Evolutionary conservation across 305 asterid species (phyloP).

Genomic region (Fraxinus platypoda): DNA sequence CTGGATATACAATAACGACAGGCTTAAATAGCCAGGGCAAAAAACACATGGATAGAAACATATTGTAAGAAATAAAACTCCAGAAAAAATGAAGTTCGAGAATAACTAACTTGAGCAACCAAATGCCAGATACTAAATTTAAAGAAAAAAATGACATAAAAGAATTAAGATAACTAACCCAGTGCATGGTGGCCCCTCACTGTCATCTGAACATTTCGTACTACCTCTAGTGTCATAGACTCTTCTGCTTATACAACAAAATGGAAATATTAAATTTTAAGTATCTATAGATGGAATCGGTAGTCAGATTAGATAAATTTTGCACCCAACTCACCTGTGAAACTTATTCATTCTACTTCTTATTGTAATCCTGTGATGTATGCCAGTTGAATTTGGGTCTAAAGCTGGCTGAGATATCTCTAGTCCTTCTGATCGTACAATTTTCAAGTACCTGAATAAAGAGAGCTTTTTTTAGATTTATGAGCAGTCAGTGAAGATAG

Average conservation of each 20-base stretch:
- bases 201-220: slow-evolving; percentile 72
- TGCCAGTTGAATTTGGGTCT: slow-evolving; percentile 96
- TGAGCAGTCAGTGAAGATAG: neutral
- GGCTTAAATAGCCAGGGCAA: neutral
- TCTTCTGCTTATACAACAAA: slow-evolving; percentile 56
- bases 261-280: neutral
- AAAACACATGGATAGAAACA: neutral
- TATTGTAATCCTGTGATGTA: slow-evolving; percentile 92
- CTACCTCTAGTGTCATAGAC: slow-evolving; percentile 87
- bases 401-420: slow-evolving; percentile 99
- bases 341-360: slow-evolving; percentile 66
- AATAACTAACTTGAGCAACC: neutral
- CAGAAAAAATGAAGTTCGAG: slow-evolving; percentile 6
- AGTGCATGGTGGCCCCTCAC: slow-evolving; percentile 94
- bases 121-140: neutral
- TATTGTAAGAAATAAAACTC: slow-evolving; percentile 1
- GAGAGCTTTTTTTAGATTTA: slow-evolving; percentile 10
- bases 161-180: slow-evolving; percentile 51
- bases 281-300: slow-evolving; percentile 20
- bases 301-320: slow-evolving; percentile 19
- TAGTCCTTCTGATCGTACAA: slow-evolving; percentile 80
- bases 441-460: slow-evolving; percentile 67
- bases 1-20: neutral
- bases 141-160: neutral
- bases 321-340: slow-evolving; percentile 58